Base-by-base conservation (phyloP, 257 asterid species). In the Fraxinus quadrangulata region DNA sequence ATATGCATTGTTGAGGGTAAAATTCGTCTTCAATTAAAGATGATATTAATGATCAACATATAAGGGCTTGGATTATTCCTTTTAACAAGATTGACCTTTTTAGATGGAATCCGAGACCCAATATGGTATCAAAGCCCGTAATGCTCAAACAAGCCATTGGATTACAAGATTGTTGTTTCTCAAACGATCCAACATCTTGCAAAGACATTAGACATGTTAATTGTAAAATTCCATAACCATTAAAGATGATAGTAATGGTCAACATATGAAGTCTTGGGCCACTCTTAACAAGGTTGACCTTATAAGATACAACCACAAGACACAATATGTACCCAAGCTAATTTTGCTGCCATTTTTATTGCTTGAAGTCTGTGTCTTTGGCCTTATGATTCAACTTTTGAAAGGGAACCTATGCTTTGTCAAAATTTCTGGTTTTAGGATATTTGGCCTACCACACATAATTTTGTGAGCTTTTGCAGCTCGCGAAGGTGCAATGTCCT, bases 401-500 rank as follows among this genome's bases (percentile, higher is more conserved):
- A 56, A 51, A 19, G 39, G 47, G 13, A 12, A 47, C 59, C 59
- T n/a, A 71, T 65, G 19, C 42, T 77, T 33, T 45, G 37, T 21
- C 34, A 71, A 34, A n/a, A 59, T 56, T 16, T n/a, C 11, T 11
- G 72, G 76, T 67, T 72, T 72, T 40, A 36, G 23, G 23, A 7
- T 23, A 75, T 51, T 72, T 30, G 75, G 70, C 61, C 78, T 71
- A 13, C 63, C 33, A 24, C 4, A 2, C 78, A 56, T 24, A 70
- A 63, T 40, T 72, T 66, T 77, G 72, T 75, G 67, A 37, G 40
- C 75, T 7, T 78, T 17, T 74, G 76, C 91, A 94, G 99, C 90
- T 94, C 73, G 99, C 97, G 42, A 91, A 89, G 12, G 98, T 92
- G 78, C 99, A 94, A 74, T 94, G 99, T 72, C 99, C 97, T 82